Percentiles rank a stretch among this genome's conserved stretches.
These are phyloP conservation scores for Backusella circina DNA, from an alignment of 192 early-diverging fungal genomes.

Conservation along the genomic window DNA sequence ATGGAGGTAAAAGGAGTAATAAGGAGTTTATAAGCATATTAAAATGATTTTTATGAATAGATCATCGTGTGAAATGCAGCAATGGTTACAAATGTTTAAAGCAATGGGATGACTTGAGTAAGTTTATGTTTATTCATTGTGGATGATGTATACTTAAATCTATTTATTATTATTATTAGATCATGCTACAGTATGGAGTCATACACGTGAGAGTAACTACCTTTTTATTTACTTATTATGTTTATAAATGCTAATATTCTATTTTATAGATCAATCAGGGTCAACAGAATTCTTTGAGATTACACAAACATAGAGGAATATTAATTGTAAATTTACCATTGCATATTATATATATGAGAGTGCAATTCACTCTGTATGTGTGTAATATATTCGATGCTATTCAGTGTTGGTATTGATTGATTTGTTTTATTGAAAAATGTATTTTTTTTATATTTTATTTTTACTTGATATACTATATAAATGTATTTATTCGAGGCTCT, in stretches of 20 bases:
- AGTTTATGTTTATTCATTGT: not conserved
- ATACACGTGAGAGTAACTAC: not conserved
- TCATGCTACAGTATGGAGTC: not conserved
- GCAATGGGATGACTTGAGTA: not conserved
- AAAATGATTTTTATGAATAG: not conserved
- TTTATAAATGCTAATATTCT: not conserved
- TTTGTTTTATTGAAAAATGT: not conserved
- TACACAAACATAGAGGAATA: not conserved
- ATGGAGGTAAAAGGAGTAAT: not conserved
- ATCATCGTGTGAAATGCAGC: not conserved
- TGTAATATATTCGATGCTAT: too few relatives aligned
- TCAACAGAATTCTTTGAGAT: not conserved
- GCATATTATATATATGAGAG: not conserved
- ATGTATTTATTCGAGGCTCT: conserved; percentile 45
- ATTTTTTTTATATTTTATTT: not conserved
- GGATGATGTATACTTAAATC: not conserved
- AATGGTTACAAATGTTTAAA: not conserved
- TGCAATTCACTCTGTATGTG: not conserved
- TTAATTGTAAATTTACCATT: not conserved
- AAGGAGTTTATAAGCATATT: not conserved
- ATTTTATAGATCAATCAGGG: not conserved
- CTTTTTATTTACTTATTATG: not conserved
- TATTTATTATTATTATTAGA: not conserved
- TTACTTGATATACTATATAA: not conserved
- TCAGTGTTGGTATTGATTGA: too few relatives aligned